These are phyloP conservation scores for Aspergillus leporis DNA, from an alignment of 495 filamentous ascomycete species.

Conservation along the genomic window DNA sequence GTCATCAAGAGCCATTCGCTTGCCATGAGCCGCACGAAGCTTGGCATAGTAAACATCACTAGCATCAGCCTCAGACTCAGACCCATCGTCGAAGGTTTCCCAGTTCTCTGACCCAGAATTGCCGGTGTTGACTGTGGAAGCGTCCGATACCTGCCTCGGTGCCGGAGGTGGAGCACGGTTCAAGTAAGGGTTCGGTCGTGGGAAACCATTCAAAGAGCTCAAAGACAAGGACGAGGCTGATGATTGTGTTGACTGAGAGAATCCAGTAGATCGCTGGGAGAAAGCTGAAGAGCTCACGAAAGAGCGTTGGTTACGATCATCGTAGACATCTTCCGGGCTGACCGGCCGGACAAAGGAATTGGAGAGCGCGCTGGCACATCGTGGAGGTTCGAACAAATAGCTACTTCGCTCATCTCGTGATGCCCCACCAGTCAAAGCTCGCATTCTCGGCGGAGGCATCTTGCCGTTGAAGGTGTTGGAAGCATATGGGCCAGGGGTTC, in stretches of 20 bases:
- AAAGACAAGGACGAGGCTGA: constrained; percentile 40
- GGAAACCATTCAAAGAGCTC: constrained; percentile 39
- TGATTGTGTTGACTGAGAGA: constrained; percentile 44
- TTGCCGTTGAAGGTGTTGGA: constrained; percentile 57
- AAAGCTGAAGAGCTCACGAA: constrained; percentile 51
- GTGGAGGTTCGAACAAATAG: constrained; percentile 60
- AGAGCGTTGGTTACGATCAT: constrained; percentile 60
- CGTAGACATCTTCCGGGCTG: constrained; percentile 81
- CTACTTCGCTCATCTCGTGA: constrained; percentile 62
- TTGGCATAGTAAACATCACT: constrained; percentile 78
- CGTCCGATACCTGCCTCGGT: constrained; percentile 70
- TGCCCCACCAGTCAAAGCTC: constrained; percentile 70
- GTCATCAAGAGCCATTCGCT: constrained; percentile 63
- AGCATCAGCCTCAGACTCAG: constrained; percentile 71
- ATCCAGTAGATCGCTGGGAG: constrained; percentile 41
- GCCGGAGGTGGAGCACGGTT: constrained; percentile 49
- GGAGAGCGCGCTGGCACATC: constrained; percentile 65
- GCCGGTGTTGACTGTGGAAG: constrained; percentile 60
- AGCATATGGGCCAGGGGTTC: constrained; percentile 49
- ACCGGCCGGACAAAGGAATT: constrained; percentile 72
- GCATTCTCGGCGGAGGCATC: constrained; percentile 85
- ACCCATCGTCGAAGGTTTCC: constrained; percentile 86
- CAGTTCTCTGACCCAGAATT: constrained; percentile 89
- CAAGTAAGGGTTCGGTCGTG: constrained; percentile 43
- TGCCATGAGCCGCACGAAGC: constrained; percentile 63